Evolutionary conservation across 2,329 filamentous ascomycete genomes (phyloP).

Genomic region (Diaporthe helianthi): DNA sequence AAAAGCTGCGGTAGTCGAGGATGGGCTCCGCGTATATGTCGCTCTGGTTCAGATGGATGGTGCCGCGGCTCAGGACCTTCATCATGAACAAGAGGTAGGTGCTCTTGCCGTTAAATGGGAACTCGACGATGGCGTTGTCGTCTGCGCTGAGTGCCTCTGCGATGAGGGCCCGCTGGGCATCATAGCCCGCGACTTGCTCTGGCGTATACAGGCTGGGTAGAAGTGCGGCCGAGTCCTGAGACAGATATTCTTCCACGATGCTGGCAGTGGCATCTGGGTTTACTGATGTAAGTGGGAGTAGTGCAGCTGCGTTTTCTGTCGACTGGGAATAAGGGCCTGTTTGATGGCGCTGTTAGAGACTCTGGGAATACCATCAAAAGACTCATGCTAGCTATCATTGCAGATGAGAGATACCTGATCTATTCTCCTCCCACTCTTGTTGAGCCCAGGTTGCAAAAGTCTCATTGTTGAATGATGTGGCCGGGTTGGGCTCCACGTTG

Average conservation of each 20-base stretch:
- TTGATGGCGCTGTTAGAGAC: neutral
- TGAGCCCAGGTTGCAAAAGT: neutral
- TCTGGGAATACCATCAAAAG: neutral
- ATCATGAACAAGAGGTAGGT: neutral
- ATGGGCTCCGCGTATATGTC: neutral
- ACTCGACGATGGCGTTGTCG: neutral
- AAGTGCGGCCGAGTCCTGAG: neutral
- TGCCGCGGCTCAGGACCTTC: neutral
- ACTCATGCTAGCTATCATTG: neutral
- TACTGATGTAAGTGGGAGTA: neutral
- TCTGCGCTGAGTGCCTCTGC: neutral
- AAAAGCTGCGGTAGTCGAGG: neutral
- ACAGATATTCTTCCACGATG: neutral
- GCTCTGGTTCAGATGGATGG: neutral
- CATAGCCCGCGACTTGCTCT: neutral
- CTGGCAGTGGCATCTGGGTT: neutral
- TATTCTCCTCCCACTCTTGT: neutral
- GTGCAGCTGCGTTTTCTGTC: neutral
- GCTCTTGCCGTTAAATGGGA: neutral
- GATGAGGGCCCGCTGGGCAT: neutral
- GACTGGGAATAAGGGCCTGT: neutral
- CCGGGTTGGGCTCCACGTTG: neutral
- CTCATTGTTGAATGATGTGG: neutral
- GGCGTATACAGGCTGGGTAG: neutral
- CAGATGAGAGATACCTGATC: neutral